Evolutionary conservation across 371 early-diverging fungal genomes (phyloP), one percentile per base, ranked within the genome.

Genomic region (Mucor irregularis): DNA sequence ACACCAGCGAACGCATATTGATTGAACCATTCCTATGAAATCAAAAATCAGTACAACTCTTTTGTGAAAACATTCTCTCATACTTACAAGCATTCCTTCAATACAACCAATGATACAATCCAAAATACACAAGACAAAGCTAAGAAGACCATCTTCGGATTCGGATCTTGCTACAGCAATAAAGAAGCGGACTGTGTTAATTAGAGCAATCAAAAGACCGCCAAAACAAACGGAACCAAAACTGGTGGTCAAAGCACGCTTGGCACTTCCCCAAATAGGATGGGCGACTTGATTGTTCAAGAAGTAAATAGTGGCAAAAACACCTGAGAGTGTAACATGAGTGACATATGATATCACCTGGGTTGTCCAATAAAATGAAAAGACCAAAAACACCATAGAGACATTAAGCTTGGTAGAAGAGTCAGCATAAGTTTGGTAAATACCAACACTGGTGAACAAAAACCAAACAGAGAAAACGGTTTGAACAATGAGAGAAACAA

Each of bases 161-260:
- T 53, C 49, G 14, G 42, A 47, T 43, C 61, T 66, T 5, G 66
- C 68, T 2, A 71, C 35, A 1, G 48, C 46, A 22, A 77, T 42
- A 30, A 77, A 67, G 19, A 64, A 69, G 17, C 78, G 68, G 13
- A 77, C 19, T n/a, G 72, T 47, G 35, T 91, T 91, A 46, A 97
- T 65, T 8, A 94, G 24, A 2, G 96, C 94, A 55, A 97, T 89
- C 16, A 97, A 63, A 31, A 97, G 76, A 26, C 90, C 88, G 10
- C 98, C 98, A 67, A 92, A 97, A 64, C 96, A 96, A 58, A 95
- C 85, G 29, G 90, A 86, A 40, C 98, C 98, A 67, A 98, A 94
- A 13, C 91, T 90, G 11, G 92, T 93, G 3, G 96, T 94, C 33
- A 88, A 46, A 6, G 97, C 95, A 39, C 97, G 86, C 43, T 87